Evolutionary conservation across 148 eudicot genomes (phyloP).

Genomic region (Rhododendron williamsianum): DNA sequence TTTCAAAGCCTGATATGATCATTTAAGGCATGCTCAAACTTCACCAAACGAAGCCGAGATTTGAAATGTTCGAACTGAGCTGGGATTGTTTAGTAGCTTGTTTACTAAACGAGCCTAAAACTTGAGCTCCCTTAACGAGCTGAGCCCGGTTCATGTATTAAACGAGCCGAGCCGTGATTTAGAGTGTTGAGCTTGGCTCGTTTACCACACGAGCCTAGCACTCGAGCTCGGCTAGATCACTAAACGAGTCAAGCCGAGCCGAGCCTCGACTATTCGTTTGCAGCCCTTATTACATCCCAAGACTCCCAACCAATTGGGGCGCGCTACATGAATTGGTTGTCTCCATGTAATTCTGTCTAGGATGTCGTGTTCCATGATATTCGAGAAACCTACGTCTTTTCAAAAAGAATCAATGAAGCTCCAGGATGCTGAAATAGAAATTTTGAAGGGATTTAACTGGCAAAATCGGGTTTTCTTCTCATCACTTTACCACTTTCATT

Average conservation of each 20-base stretch:
- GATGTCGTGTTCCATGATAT: not conserved
- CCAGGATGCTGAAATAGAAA: not conserved
- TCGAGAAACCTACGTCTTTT: not conserved
- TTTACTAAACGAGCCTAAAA: not conserved
- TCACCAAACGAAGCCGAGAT: not conserved
- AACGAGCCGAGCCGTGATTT: not conserved
- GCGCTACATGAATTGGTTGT: not conserved
- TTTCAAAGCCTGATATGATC: not conserved
- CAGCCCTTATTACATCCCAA: not conserved
- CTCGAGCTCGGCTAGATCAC: not conserved
- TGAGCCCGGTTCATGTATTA: not conserved
- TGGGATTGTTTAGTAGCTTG: too few relatives aligned
- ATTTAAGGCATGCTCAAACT: not conserved
- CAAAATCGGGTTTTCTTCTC: not conserved
- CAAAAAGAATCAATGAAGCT: not conserved
- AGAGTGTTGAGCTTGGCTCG: not conserved
- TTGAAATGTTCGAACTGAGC: too few relatives aligned
- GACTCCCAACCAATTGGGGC: not conserved
- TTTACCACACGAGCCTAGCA: not conserved
- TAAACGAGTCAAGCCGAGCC: not conserved
- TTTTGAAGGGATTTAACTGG: not conserved
- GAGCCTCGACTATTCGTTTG: not conserved
- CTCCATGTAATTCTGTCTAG: not conserved
- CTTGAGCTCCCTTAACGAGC: not conserved
- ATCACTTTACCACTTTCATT: not conserved